phyloP scores from a whole-genome alignment of 257 asterid genomes.

The Nicotiana otophora region DNA sequence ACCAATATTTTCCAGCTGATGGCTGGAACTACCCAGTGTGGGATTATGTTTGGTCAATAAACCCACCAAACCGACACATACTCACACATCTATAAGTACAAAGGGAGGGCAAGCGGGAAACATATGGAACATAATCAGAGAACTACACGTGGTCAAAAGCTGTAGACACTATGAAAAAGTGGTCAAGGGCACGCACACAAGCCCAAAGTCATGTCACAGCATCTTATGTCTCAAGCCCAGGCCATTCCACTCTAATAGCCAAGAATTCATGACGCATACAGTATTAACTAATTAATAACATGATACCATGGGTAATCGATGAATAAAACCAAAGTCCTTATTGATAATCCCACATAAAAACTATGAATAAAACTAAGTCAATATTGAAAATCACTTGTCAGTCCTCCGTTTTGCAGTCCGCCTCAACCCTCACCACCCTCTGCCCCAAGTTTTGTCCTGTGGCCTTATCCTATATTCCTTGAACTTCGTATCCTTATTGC shows the following conservation, averaged over 20 bases:
- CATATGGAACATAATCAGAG: neutral
- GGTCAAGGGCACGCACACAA: neutral
- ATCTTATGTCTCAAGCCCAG: neutral
- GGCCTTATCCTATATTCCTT: neutral
- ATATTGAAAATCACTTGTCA: neutral
- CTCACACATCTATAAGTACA: neutral
- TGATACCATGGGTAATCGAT: neutral
- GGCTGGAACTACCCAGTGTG: neutral
- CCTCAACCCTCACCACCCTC: neutral
- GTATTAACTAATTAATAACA: neutral
- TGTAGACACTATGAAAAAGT: neutral
- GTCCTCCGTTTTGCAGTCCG: neutral
- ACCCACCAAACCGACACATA: neutral
- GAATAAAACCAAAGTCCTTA: neutral
- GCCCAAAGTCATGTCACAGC: neutral
- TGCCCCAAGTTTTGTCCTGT: neutral
- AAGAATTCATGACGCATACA: neutral
- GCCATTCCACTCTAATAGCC: neutral
- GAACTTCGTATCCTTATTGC: neutral
- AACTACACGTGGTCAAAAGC: neutral
- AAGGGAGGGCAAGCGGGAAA: neutral
- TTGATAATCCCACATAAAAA: neutral
- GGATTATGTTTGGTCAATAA: neutral
- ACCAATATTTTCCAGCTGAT: neutral
- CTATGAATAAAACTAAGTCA: neutral